A percentile compares a stretch with the other conserved stretches of the same genome.
phyloP scores from a whole-genome alignment of 495 filamentous ascomycete genomes.

The Daldinia bambusicola region DNA sequence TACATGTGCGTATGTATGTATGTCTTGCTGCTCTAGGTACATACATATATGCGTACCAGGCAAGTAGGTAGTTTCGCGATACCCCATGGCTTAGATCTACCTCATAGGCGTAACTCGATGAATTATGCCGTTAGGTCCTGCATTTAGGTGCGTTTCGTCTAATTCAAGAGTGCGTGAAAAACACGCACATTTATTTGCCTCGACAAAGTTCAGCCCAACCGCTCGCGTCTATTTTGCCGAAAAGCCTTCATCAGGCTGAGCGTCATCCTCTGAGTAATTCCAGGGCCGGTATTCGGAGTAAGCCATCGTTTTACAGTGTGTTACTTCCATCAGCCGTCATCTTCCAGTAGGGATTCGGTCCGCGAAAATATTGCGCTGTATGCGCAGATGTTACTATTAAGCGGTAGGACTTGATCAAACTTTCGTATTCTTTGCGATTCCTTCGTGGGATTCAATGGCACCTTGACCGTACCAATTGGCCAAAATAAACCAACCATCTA shows the following conservation, averaged over 20 bases:
- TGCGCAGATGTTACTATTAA: constrained; percentile 24
- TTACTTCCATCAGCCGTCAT: constrained; percentile 20
- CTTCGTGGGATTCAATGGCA: constrained; percentile 24
- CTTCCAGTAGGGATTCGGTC: constrained; percentile 32
- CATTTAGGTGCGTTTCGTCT: constrained; percentile 23
- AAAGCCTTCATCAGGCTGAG: constrained; percentile 24
- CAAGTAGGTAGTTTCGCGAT: not conserved
- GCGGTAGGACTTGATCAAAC: constrained; percentile 23
- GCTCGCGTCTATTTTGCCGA: constrained; percentile 22
- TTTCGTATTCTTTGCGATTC: constrained; percentile 18
- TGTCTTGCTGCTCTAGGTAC: constrained; percentile 23
- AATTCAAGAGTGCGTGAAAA: constrained; percentile 25
- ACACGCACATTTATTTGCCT: constrained; percentile 25
- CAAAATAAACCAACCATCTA: constrained; percentile 8
- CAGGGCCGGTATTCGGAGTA: constrained; percentile 39
- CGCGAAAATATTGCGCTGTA: constrained; percentile 25
- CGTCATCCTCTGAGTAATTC: constrained; percentile 24
- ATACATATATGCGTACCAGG: not conserved
- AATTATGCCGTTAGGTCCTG: constrained; percentile 28
- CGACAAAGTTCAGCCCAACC: constrained; percentile 25
- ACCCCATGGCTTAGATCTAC: constrained; percentile 6
- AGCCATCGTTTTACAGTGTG: constrained; percentile 8
- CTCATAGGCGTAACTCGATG: constrained; percentile 16
- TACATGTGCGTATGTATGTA: constrained; percentile 6
- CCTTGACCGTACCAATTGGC: constrained; percentile 15